Base-by-base conservation (phyloP, 768 basidiomycete genomes). In the Pleurotus cornucopiae region DNA sequence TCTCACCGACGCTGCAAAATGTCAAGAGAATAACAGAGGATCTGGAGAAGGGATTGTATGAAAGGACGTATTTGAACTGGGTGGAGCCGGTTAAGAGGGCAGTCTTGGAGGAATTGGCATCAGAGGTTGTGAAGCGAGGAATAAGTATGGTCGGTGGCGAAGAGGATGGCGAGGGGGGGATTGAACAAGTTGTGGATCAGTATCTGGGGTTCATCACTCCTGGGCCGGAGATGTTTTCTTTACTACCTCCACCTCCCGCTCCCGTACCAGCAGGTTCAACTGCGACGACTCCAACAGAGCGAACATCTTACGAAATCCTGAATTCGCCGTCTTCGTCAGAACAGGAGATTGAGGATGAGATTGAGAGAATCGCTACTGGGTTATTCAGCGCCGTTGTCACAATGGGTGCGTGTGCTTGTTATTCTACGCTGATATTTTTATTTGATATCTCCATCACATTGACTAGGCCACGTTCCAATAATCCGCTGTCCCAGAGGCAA, bases 121-220 rank as follows among this genome's bases (percentile, higher is more conserved):
- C 87, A 11, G 80, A 86, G 12, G 91, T 95, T 5, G 94, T 97
- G 0, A 79, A 83, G 49, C 89, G 90, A 63, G 90, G 88, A 1
- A 90, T 89, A 3, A 65, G 66, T 56, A 63, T 65, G 0, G 60
- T 60, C 6, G 65, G 63, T 5, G 25, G 59, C 5, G 61, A 37
- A 37, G 48, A 61, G 9, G 58, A 57, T n/a, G 61, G 63, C 40
- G 49, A 61, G 21, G 53, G 34, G 51, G 58, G 7, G 49, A 38
- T 47, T 25, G 45, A 58, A 59, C 69, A 97, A 85, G 88, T 99
- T 21, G 81, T 94, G 45, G 97, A 99, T 67, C 97, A 99, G 71
- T 96, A 98, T 67, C 81, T 99, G 14, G 95, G 97, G 48, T 99
- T 98, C 71, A 88, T 99, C 46, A 82, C 91, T 1, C 97, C 97